A percentile compares a stretch with the other conserved stretches of the same genome.
These are phyloP conservation scores for Betula pendula DNA, from an alignment of 306 rosid species.

Conservation along the genomic window DNA sequence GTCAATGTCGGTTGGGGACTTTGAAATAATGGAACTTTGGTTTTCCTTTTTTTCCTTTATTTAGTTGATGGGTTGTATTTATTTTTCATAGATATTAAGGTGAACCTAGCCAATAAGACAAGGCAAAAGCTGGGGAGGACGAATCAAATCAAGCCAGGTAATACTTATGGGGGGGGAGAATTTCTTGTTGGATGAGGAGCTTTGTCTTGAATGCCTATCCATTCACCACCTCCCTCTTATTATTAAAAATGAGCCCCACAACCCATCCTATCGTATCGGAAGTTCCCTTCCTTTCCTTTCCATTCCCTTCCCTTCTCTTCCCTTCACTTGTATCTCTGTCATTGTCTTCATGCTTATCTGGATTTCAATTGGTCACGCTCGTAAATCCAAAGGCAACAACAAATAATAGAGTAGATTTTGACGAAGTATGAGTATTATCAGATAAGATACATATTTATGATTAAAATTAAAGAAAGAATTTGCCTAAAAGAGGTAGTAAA, in stretches of 20 bases:
- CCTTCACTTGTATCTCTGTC: neutral
- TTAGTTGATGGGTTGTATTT: neutral
- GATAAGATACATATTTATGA: slow-evolving; percentile 29
- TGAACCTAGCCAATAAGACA: slow-evolving; percentile 73
- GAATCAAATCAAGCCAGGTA: slow-evolving; percentile 54
- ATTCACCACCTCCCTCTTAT: slow-evolving; percentile 40
- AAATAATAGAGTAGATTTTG: slow-evolving; percentile 43
- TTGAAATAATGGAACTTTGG: slow-evolving; percentile 10
- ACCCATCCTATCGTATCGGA: slow-evolving; percentile 51
- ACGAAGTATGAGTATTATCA: slow-evolving; percentile 18
- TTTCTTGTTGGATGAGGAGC: slow-evolving; percentile 55
- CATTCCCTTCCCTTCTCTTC: neutral
- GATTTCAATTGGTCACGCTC: slow-evolving; percentile 21
- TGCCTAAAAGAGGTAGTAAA: neutral
- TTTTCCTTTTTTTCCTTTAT: neutral
- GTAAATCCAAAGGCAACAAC: slow-evolving; percentile 20
- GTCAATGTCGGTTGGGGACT: slow-evolving; percentile 50
- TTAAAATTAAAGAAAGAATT: neutral
- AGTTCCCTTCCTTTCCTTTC: neutral
- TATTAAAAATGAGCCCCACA: slow-evolving; percentile 64
- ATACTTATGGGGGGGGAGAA: slow-evolving; percentile 32
- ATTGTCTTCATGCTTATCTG: slow-evolving; percentile 35
- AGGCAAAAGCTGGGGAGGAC: slow-evolving; percentile 37
- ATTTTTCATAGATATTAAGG: slow-evolving; percentile 28
- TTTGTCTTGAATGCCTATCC: slow-evolving; percentile 48